Conservation (phyloP, 2,329 filamentous ascomycete species). For the Emydomyces testavorans region DNA sequence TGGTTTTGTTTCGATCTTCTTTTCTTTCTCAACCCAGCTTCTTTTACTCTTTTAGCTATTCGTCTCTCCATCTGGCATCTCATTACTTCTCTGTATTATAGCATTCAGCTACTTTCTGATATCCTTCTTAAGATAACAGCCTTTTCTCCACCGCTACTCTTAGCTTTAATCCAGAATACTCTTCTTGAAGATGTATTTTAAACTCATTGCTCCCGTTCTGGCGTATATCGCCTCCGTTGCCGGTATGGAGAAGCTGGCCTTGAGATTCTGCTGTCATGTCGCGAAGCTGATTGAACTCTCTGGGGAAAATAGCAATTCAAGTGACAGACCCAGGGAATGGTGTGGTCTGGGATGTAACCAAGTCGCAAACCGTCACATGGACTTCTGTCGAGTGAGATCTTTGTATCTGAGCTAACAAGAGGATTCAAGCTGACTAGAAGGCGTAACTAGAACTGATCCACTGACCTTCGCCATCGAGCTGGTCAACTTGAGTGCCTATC, state of each 20-base stretch:
- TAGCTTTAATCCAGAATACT: background rate
- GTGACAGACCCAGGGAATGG: conserved; percentile 14
- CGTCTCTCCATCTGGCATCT: background rate
- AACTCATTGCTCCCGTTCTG: conserved; percentile 5
- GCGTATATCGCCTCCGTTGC: conserved; percentile 3
- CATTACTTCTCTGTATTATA: conserved; percentile 6
- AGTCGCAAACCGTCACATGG: conserved; percentile 32
- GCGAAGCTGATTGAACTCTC: background rate
- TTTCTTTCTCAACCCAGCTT: background rate
- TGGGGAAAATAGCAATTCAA: conserved; percentile 5
- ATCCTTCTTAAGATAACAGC: background rate
- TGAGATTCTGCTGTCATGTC: background rate
- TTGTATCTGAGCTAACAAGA: background rate
- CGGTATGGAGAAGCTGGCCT: background rate
- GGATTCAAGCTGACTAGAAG: background rate
- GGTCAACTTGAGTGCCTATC: conserved; percentile 32
- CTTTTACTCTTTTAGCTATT: background rate
- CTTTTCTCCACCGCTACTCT: background rate
- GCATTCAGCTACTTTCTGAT: background rate
- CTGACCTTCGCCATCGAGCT: conserved; percentile 32
- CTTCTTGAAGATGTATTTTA: conserved; percentile 5
- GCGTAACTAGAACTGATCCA: conserved; percentile 31
- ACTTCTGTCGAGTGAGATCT: conserved; percentile 25
- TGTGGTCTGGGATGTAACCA: conserved; percentile 29
- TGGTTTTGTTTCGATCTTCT: background rate